Percentiles rank a stretch among this genome's conserved stretches.
phyloP scores from a whole-genome alignment of 768 basidiomycete species.

The Lactarius sanguifluus region DNA sequence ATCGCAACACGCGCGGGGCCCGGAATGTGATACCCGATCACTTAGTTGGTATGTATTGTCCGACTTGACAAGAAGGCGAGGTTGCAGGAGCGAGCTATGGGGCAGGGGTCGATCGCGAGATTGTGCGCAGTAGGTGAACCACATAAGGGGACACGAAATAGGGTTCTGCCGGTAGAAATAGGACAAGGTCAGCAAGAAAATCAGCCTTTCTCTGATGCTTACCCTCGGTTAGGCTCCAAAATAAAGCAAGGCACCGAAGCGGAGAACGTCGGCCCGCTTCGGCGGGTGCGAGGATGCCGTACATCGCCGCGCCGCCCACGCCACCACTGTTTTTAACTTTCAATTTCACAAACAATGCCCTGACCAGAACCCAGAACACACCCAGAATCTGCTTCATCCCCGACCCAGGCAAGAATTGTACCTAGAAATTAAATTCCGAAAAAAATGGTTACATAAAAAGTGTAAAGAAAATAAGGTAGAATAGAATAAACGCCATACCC shows the following conservation, averaged over 20 bases:
- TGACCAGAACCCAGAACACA: slow-evolving; percentile 1
- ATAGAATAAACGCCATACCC: slow-evolving; percentile 1
- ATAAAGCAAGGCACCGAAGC: slow-evolving; percentile 28
- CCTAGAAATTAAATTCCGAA: neutral
- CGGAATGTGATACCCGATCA: slow-evolving; percentile 24
- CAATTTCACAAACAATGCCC: slow-evolving; percentile 5
- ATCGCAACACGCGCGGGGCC: slow-evolving; percentile 18
- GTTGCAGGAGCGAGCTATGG: neutral
- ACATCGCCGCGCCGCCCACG: slow-evolving; percentile 18
- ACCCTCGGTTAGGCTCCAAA: slow-evolving; percentile 24
- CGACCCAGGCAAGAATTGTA: neutral
- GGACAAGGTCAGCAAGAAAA: slow-evolving; percentile 15
- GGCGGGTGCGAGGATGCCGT: slow-evolving; percentile 10
- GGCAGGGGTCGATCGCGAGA: slow-evolving; percentile 20
- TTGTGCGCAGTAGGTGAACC: slow-evolving; percentile 9
- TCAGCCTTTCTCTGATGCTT: slow-evolving; percentile 18
- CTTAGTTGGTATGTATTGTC: slow-evolving; percentile 5
- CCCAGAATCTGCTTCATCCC: neutral
- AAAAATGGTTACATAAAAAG: neutral
- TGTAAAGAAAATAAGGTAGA: neutral
- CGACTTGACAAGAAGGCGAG: slow-evolving; percentile 9
- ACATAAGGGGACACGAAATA: slow-evolving; percentile 21
- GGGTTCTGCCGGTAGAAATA: slow-evolving; percentile 19
- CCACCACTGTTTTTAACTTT: slow-evolving; percentile 21
- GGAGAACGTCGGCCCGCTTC: slow-evolving; percentile 25